Percentiles rank a stretch among this genome's conserved stretches.
Evolutionary conservation across 2,329 filamentous ascomycete species (phyloP).

Genomic region (Xylariaceae sp.): DNA sequence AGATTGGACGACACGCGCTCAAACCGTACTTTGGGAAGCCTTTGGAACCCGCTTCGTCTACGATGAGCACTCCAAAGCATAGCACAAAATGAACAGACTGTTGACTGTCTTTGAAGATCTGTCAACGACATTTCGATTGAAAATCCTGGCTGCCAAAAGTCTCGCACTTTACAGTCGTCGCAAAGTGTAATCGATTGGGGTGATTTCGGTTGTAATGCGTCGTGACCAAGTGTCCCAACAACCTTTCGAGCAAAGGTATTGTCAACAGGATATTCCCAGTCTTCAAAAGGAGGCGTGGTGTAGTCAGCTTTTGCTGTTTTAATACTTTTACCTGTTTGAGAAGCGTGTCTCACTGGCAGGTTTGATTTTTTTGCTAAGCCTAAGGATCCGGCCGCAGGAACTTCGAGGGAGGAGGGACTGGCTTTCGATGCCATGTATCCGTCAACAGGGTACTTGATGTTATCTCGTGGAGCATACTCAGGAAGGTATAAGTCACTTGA

Average conservation of each 20-base stretch:
- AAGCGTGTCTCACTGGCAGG: no score
- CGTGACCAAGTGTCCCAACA: neutral
- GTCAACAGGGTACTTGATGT: no score
- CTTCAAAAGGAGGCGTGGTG: slow-evolving; percentile 1
- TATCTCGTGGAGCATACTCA: no score
- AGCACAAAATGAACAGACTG: neutral
- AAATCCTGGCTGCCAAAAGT: slow-evolving; percentile 4
- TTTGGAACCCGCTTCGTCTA: neutral
- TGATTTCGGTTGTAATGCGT: neutral
- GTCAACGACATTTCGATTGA: neutral
- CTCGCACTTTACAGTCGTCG: neutral
- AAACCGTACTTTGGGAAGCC: neutral
- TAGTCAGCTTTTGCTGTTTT: slow-evolving; percentile 1
- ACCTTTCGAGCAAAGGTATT: slow-evolving; percentile 9
- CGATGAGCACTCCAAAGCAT: slow-evolving; percentile 1
- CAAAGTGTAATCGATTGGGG: neutral
- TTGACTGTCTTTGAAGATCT: neutral
- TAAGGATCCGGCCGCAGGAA: no score
- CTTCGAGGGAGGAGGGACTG: no score
- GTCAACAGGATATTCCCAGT: slow-evolving; percentile 10
- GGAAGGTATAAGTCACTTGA: no score
- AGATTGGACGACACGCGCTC: neutral
- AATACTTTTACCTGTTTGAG: no score
- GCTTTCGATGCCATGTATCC: no score
- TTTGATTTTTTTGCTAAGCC: no score